These are phyloP conservation scores for Hordeum pubiflorum DNA, from an alignment of 202 grass and related monocot genomes.

Conservation along the genomic window DNA sequence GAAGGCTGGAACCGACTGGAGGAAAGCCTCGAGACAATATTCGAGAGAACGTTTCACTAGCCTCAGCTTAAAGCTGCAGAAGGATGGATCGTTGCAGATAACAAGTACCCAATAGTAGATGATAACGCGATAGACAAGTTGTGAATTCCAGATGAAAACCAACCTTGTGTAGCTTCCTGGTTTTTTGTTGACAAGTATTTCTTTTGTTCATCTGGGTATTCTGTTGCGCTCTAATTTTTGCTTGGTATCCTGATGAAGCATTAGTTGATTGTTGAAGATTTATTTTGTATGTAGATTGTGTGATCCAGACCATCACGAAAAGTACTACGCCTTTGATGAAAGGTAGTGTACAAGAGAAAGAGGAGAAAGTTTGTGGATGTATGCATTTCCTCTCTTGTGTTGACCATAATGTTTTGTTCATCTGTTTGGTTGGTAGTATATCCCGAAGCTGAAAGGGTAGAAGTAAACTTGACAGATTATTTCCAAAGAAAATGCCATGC, in stretches of 20 bases:
- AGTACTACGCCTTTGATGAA: constrained; percentile 16
- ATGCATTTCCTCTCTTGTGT: constrained; percentile 19
- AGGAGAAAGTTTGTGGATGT: not conserved
- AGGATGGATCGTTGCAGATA: constrained; percentile 76
- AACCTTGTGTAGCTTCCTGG: constrained; percentile 48
- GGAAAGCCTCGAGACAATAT: constrained; percentile 85
- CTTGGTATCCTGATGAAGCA: constrained; percentile 21
- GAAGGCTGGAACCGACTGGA: constrained; percentile 94
- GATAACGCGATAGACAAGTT: constrained; percentile 38
- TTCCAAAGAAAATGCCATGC: not conserved
- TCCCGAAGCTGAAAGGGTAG: not conserved
- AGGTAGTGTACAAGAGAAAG: constrained; percentile 43
- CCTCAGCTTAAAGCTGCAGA: constrained; percentile 82
- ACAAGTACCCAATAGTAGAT: constrained; percentile 35
- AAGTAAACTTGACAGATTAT: not conserved
- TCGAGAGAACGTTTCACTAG: constrained; percentile 77
- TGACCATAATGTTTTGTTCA: not conserved
- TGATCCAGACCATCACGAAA: constrained; percentile 11
- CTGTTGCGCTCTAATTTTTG: constrained; percentile 27
- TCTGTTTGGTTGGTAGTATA: not conserved
- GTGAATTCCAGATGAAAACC: constrained; percentile 58
- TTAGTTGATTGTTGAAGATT: constrained; percentile 34
- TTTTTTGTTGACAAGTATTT: constrained; percentile 36
- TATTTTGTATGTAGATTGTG: constrained; percentile 34
- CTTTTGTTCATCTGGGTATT: constrained; percentile 15